A percentile compares a stretch with the other conserved stretches of the same genome.
Evolutionary conservation across 495 filamentous ascomycete genomes (phyloP).

Genomic region (Aspergillus mulundensis): DNA sequence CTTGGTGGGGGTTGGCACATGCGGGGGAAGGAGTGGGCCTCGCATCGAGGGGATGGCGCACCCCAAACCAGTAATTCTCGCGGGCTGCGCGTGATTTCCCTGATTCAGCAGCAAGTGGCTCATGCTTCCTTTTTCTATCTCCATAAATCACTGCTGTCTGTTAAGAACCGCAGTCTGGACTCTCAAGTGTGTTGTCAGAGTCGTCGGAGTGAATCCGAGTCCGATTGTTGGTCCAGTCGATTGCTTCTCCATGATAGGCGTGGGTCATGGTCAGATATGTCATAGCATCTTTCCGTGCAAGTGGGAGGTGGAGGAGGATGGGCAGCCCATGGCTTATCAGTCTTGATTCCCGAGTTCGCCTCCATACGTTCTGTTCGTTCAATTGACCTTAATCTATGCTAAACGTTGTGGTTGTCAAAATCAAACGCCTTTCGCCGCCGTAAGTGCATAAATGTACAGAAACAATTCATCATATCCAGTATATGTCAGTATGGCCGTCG

Average conservation of each 20-base stretch:
- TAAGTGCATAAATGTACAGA: not conserved
- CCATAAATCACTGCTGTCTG: too few species aligned
- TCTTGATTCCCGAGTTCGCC: too few species aligned
- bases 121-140: not conserved
- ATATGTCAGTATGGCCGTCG: not conserved
- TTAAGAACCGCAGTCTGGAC: not conserved
- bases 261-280: not conserved
- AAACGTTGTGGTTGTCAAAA: not conserved
- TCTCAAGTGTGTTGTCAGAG: not conserved
- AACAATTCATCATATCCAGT: not conserved
- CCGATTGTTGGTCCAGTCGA: not conserved
- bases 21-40: not conserved
- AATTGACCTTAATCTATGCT: not conserved
- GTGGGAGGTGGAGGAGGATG: too few species aligned
- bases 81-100: not conserved
- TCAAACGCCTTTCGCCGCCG: not conserved
- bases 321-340: too few species aligned
- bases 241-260: not conserved
- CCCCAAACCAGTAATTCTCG: not conserved
- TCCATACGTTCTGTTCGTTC: too few species aligned
- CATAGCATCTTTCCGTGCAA: too few species aligned
- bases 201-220: not conserved
- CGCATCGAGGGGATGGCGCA: not conserved
- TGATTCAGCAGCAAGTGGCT: not conserved
- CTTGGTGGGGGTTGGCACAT: not conserved